Evolutionary conservation across 2,329 filamentous ascomycete genomes (phyloP).

Genomic region (Lecanosticta acicola): DNA sequence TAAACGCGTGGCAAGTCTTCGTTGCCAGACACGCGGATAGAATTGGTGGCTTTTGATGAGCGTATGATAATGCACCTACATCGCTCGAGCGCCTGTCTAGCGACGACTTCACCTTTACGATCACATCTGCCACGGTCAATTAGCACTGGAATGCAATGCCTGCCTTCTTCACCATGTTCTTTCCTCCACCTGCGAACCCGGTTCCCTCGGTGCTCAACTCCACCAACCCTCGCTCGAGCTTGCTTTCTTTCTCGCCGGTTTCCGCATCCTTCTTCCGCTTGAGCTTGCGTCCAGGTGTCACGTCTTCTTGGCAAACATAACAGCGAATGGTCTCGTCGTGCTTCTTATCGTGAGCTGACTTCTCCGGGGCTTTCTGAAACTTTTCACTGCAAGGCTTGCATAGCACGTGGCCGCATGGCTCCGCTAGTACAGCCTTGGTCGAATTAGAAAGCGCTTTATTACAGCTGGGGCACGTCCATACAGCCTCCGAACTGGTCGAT

Average conservation of each 20-base stretch:
- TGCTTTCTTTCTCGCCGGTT: slow-evolving; percentile 42
- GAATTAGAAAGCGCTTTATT: slow-evolving; percentile 76
- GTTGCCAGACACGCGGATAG: too few relatives aligned
- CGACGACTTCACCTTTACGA: too few relatives aligned
- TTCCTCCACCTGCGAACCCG: slow-evolving; percentile 83
- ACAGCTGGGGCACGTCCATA: slow-evolving; percentile 73
- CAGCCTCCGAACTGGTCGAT: slow-evolving; percentile 31
- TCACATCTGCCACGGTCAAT: too few relatives aligned
- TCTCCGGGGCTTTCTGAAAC: slow-evolving; percentile 64
- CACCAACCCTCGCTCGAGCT: slow-evolving; percentile 65
- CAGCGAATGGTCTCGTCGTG: slow-evolving; percentile 56
- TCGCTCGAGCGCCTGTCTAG: too few relatives aligned
- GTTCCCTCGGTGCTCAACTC: slow-evolving; percentile 81
- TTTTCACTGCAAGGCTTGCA: slow-evolving; percentile 79
- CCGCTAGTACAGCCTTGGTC: slow-evolving; percentile 73
- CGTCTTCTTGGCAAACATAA: slow-evolving; percentile 78
- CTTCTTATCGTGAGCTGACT: slow-evolving; percentile 52
- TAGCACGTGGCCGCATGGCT: slow-evolving; percentile 85
- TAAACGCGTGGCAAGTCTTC: too few relatives aligned
- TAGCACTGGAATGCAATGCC: slow-evolving; percentile 80
- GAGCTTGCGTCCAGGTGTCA: slow-evolving; percentile 45
- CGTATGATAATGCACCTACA: too few relatives aligned
- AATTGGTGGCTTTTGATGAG: too few relatives aligned
- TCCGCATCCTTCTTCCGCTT: slow-evolving; percentile 23
- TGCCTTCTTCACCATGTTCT: slow-evolving; percentile 71